Percentiles rank a stretch among this genome's conserved stretches.
phyloP scores from a whole-genome alignment of 75 land plant genomes.

The Selaginella moellendorffii region DNA sequence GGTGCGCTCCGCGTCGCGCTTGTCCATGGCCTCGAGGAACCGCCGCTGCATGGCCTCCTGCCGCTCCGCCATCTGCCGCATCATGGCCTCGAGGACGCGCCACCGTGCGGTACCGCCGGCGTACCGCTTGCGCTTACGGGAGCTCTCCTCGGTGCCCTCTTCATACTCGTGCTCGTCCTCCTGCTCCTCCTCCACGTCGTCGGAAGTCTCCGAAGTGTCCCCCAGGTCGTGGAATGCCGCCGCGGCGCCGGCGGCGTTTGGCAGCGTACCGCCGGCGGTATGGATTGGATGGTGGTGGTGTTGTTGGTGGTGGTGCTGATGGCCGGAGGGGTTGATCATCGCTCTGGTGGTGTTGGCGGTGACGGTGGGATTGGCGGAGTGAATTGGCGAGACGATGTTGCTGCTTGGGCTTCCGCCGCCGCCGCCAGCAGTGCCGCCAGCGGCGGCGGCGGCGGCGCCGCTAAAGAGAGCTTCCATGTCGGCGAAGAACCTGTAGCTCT shows the following conservation, averaged over 20 bases:
- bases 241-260: neutral
- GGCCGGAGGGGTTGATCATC: neutral
- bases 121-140: slow-evolving; percentile 12
- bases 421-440: neutral
- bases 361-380: neutral
- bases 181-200: neutral
- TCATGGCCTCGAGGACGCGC: slow-evolving; percentile 17
- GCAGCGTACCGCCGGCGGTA: neutral
- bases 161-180: neutral
- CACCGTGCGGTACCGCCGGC: slow-evolving; percentile 15
- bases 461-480: slow-evolving; percentile 78
- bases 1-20: slow-evolving; percentile 24
- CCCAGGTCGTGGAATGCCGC: neutral
- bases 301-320: no score
- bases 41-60: slow-evolving; percentile 34
- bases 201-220: neutral
- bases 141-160: neutral
- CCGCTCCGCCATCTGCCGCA: slow-evolving; percentile 24
- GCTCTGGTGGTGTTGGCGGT: neutral
- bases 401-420: neutral
- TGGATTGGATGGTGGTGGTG: no score
- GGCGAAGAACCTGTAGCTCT: slow-evolving; percentile 63
- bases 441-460: neutral
- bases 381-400: neutral
- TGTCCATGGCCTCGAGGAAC: slow-evolving; percentile 29